phyloP scores from a whole-genome alignment of 2,329 filamentous ascomycete species.

The Xylaria sp. region DNA sequence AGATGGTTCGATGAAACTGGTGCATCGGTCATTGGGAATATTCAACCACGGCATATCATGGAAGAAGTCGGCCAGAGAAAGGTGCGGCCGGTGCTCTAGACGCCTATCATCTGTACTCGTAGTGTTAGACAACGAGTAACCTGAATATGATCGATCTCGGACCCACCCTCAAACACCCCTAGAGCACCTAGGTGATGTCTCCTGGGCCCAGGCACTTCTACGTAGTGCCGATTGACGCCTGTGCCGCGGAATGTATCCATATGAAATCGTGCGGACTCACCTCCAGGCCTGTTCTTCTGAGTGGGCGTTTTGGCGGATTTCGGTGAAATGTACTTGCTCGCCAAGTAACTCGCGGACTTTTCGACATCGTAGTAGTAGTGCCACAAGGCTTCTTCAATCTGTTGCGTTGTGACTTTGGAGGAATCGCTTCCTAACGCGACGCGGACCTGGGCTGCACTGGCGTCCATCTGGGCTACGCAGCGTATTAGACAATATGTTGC shows the following conservation, averaged over 20 bases:
- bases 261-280: conserved; percentile 54
- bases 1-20: conserved; percentile 69
- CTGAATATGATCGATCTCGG: conserved; percentile 16
- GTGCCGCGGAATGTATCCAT: conserved; percentile 30
- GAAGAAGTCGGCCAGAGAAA: conserved; percentile 72
- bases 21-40: conserved; percentile 72
- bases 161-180: conserved; percentile 26
- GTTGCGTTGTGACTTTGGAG: conserved; percentile 65
- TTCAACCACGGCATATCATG: conserved; percentile 86
- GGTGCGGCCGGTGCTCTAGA: conserved; percentile 31
- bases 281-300: conserved; percentile 56
- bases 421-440: conserved; percentile 70
- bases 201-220: conserved; percentile 10
- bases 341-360: conserved; percentile 84
- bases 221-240: conserved; percentile 25
- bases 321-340: conserved; percentile 68
- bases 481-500: conserved; percentile 24
- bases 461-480: conserved; percentile 61
- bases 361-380: conserved; percentile 95
- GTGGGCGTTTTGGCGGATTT: conserved; percentile 55
- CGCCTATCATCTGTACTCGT: conserved; percentile 35
- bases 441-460: conserved; percentile 74
- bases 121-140: conserved; percentile 34
- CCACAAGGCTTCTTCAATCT: conserved; percentile 92
- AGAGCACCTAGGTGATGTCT: conserved; percentile 1